Evolutionary conservation across 345 rosid genomes (phyloP), one percentile per base, ranked within the genome.

Genomic region (Abelmoschus esculentus): DNA sequence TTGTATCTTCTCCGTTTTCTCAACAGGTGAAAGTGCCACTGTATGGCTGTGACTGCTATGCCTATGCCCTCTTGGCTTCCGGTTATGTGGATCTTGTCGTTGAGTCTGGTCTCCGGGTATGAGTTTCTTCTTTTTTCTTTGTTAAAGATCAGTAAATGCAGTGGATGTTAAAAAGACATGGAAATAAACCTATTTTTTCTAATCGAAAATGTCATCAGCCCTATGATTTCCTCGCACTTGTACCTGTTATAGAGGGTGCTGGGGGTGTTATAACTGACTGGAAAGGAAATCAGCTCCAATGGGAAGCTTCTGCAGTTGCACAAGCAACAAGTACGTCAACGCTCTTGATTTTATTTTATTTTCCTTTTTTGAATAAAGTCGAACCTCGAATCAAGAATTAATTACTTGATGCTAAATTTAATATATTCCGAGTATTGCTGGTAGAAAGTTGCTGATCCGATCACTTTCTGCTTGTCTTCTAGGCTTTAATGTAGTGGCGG

Each of bases 21-120:
- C 22, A 26, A 57, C 81, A 91, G 99, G 98, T 95, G 60, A 95
- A 91, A 70, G 86, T 90, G 67, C 90, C 98, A 29, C 64, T 95
- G 74, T 95, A 95, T 72, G 98, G 99, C 49, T 91, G 99, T 75
- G 99, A 95, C 79, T 95, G 99, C 85, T 91, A 95, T 49, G 98
- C 98, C 66, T 95, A 88, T 78, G 98, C 99, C 44, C 96, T 95
- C 67, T 60, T 95, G 82, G 93, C 99, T 72, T 91, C 98, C 56
- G 99, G 99, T 68, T 85, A 66, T 69, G 99, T 95, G 59, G 99
- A 95, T 88, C 96, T 91, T 61, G 99, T 91, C 42, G 75, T 91
- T 12, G 99, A 95, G 77, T 95, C 98, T 7, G 96, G 96, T 72
- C 87, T 95, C 52, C 86, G 84, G 97, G 98, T 95, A 87, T 14